phyloP scores from a whole-genome alignment of 2,329 filamentous ascomycete species.

The Hymenoscyphus fructigenus region DNA sequence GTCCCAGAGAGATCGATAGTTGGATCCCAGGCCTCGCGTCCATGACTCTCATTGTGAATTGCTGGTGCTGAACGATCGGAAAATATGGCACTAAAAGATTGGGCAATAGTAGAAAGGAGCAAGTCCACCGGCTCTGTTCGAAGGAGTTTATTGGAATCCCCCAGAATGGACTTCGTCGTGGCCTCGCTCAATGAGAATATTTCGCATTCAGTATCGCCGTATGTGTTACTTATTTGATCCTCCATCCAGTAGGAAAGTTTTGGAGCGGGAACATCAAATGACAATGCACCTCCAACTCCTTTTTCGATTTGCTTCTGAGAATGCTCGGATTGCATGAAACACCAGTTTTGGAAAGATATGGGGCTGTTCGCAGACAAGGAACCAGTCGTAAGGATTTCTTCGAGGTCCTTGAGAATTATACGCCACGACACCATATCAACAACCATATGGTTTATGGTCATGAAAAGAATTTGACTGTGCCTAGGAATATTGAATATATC shows the following conservation, averaged over 20 bases:
- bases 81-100: conserved; percentile 41
- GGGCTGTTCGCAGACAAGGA: background rate
- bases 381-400: conserved; percentile 32
- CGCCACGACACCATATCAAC: conserved; percentile 41
- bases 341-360: conserved; percentile 40
- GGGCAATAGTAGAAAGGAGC: conserved; percentile 37
- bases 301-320: conserved; percentile 18
- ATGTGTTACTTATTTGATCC: conserved; percentile 24
- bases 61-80: conserved; percentile 36
- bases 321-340: conserved; percentile 35
- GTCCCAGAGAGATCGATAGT: conserved; percentile 40
- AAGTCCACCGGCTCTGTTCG: conserved; percentile 42
- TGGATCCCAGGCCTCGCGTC: conserved; percentile 40
- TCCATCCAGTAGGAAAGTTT: conserved; percentile 29
- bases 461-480: conserved; percentile 14
- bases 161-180: conserved; percentile 26
- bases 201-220: conserved; percentile 25
- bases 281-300: background rate
- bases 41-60: conserved; percentile 45
- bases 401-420: conserved; percentile 39
- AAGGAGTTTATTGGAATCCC: conserved; percentile 34
- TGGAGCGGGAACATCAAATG: background rate
- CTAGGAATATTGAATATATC: conserved; percentile 18
- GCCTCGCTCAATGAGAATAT: conserved; percentile 47
- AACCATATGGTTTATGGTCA: conserved; percentile 22